Evolutionary conservation across 768 basidiomycete species (phyloP), one percentile per base, ranked within the genome.

Genomic region (Amylocystis lapponica): DNA sequence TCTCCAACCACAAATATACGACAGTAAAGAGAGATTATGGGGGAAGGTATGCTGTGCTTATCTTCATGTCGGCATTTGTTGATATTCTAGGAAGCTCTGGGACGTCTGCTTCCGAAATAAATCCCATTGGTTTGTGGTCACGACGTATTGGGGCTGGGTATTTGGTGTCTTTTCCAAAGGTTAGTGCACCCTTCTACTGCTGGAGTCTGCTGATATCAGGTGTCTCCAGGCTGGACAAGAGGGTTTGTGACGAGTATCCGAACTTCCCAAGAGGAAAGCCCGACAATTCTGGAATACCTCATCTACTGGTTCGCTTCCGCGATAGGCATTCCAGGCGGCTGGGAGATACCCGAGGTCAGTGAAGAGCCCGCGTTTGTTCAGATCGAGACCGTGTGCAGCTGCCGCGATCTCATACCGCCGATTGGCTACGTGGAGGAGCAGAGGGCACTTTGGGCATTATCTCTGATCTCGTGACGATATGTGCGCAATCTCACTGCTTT

Each of bases 101-200:
- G 71, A 73, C 40, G 42, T 58, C 11, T 73, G 71, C 37, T 41
- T 60, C 16, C 55, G 54, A n/a, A 61, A 52, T 30, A 54, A 57
- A 25, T 65, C 61, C 32, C 65, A 54, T 0, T 68, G 59, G 56
- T 72, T 71, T 44, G 61, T 73, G 19, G 31, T 72, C n/a, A 70
- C 69, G 13, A 68, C 63, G 11, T 72, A 72, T 33, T 61, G 57
- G 16, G 61, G 64, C 27, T 72, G 71, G 71, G 61, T 65, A 6
- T 70, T 72, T 27, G 71, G 71, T 5, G 62, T 57, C 9, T 72
- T 72, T 49, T 66, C 70, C 16, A 35, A 45, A 33, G 66, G 70
- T 66, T 31, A 34, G 63, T 49, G 10, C 16, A 11, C 17, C 12
- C 4, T 19, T 31, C 11, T 11, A n/a, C 33, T 40, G 22, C 4